Evolutionary conservation across 2,329 filamentous ascomycete genomes (phyloP), one percentile per base, ranked within the genome.

Genomic region (Polychaeton citri): DNA sequence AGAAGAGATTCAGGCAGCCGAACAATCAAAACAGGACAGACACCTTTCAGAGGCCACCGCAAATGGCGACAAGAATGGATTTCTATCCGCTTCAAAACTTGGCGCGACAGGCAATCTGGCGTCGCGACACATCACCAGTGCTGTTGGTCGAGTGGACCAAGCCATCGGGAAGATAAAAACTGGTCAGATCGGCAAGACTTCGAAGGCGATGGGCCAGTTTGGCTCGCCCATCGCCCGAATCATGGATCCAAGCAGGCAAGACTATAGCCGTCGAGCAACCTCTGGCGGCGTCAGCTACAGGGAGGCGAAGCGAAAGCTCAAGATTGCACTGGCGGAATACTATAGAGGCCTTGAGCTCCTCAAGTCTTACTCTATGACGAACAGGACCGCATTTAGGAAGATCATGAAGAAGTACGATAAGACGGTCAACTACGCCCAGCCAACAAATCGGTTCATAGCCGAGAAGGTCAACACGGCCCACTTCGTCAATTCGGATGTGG

Each of bases 321-420:
- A 96, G 59, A 64, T 84, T 33, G 90, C 90, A 0, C 60, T 96
- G 34, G 82, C 93, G 50, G 90, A 96, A 56, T 94, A 86, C 55
- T 96, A 98, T 55, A 79, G 88, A 15, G 81, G 83, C 1, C 68
- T 98, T 10, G 90, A 98, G 55, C 65, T 96, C 32, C 69, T 98
- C 40, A 96, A 95, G 61, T 82, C 84, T 0, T 98, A 93, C 50
- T 80, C 86, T 2, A 64, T 93, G 16, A 68, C 95, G 10, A 98
- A 98, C 57, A 74, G 85, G 33, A 94, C 85, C 0, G 90, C 86
- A 0, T 96, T 96, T 53, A 79, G 87, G 20, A 98, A 98, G 59
- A 85, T 98, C 54, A 95, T 93, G 62, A 98, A 98, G 59, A 98
- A 98, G 60, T 96, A 92, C 55, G 87, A 96, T 67, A 98, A 96